A percentile compares a stretch with the other conserved stretches of the same genome.
Evolutionary conservation across 2,329 filamentous ascomycete genomes (phyloP).

Genomic region (Trichoderma sp.): DNA sequence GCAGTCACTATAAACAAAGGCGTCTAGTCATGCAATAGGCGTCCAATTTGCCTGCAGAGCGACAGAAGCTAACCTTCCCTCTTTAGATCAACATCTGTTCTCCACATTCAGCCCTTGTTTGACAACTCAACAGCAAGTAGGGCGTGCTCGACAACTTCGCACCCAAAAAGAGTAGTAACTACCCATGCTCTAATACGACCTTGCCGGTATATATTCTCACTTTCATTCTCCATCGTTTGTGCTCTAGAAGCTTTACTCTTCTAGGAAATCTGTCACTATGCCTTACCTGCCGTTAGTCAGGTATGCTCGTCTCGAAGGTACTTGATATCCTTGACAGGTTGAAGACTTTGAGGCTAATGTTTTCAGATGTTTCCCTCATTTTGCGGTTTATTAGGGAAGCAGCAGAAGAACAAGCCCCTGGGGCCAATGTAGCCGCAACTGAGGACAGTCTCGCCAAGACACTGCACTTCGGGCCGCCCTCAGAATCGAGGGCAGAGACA

Average conservation of each 20-base stretch:
- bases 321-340: background rate
- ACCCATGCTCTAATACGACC: background rate
- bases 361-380: background rate
- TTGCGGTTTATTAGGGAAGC: background rate
- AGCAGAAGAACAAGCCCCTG: background rate
- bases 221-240: background rate
- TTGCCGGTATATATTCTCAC: background rate
- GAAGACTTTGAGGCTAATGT: background rate
- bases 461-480: background rate
- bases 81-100: background rate
- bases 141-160: background rate
- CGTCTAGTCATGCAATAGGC: too few species aligned
- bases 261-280: background rate
- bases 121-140: background rate
- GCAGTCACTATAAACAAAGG: too few species aligned
- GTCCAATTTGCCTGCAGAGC: too few species aligned
- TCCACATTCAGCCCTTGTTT: background rate
- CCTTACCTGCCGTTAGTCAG: background rate
- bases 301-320: conserved; percentile 1
- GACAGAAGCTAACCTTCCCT: too few species aligned
- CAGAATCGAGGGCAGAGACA: background rate
- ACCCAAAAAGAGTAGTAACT: background rate
- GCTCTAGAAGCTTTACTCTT: background rate
- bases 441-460: background rate
- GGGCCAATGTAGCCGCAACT: background rate